Conservation (phyloP, 306 rosid genomes). For the Cicer bijugum region DNA sequence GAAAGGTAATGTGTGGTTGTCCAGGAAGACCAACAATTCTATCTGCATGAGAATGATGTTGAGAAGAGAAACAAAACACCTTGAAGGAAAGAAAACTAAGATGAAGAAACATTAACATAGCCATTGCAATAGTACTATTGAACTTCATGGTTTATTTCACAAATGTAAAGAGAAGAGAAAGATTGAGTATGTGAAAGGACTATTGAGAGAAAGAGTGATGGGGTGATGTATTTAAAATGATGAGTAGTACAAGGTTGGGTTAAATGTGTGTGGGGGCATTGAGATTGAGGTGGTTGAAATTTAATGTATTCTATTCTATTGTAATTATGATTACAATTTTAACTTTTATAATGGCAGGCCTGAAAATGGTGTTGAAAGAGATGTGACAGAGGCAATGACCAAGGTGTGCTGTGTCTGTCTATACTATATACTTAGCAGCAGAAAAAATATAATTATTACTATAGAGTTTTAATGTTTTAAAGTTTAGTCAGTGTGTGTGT, state of each 20-base stretch:
- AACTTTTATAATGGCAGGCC: slow-evolving; percentile 62
- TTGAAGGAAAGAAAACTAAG: slow-evolving; percentile 37
- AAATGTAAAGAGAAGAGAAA: neutral
- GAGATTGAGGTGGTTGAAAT: slow-evolving; percentile 43
- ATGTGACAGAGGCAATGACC: slow-evolving; percentile 54
- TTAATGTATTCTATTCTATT: slow-evolving; percentile 29
- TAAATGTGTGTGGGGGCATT: slow-evolving; percentile 37
- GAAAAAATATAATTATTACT: slow-evolving; percentile 31
- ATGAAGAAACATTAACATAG: slow-evolving; percentile 42
- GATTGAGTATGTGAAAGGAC: no score
- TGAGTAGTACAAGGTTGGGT: slow-evolving; percentile 8
- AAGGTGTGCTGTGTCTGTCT: slow-evolving; percentile 48
- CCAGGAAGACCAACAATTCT: slow-evolving; percentile 62
- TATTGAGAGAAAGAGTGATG: slow-evolving; percentile 7
- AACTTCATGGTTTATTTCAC: slow-evolving; percentile 44
- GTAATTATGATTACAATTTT: slow-evolving; percentile 57
- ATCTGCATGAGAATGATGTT: slow-evolving; percentile 46
- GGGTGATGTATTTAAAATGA: slow-evolving; percentile 40
- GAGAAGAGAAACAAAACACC: slow-evolving; percentile 40
- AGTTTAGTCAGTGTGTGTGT: slow-evolving; percentile 47
- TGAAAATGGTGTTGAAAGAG: slow-evolving; percentile 63
- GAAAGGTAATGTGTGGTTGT: slow-evolving; percentile 62
- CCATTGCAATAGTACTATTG: slow-evolving; percentile 28
- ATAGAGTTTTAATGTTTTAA: slow-evolving; percentile 24
- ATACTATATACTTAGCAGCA: neutral